Evolutionary conservation across 192 early-diverging fungal species (phyloP), one percentile per base, ranked within the genome.

Genomic region (Ramicandelaber brevisporus): DNA sequence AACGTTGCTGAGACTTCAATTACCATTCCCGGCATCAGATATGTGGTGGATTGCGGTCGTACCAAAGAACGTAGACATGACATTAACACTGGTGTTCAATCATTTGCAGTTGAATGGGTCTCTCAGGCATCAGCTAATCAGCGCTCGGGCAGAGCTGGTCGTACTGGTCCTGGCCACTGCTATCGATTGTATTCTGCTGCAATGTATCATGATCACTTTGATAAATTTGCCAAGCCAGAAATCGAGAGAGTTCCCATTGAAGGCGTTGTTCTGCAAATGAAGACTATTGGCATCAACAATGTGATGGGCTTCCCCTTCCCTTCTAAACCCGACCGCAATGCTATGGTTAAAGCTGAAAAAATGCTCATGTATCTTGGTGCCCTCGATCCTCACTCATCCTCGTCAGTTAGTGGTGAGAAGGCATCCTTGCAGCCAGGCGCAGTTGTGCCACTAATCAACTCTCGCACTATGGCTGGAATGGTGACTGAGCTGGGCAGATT

Each of bases 1-100:
- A 95, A 98, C 41, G 83, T 98, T 3, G 92, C 92, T n/a, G 92
- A 98, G 57, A 98, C 92, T 0, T 86, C 80, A 7, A 67, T 98
- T 12, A 98, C 92, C 2, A 95, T 98, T 21, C 88, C 92, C 5
- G 76, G 75, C 16, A 78, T 98, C 34, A 65, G 70, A 11, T 93
- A 95, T 41, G 92, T 98, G 3, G 75, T 98, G 4, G 92, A 98
- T 48, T 64, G 73, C 10, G 92, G 88, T 11, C 88, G 92, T 38
- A 78, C 70, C 9, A 98, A 98, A 41, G 79, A 83, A 41, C 70
- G 80, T 23, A 55, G 55, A 2, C 84, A 84, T 46, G 80, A 89
- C 34, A 40, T 73, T 21, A 60, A 75, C 31, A 84, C 80, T 1
- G 77, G 81, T 20, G 66, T 88, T 14, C 88, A 93, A 46, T 74